phyloP scores from a whole-genome alignment of 139 green algal genomes.

The Mesostigma viride region DNA sequence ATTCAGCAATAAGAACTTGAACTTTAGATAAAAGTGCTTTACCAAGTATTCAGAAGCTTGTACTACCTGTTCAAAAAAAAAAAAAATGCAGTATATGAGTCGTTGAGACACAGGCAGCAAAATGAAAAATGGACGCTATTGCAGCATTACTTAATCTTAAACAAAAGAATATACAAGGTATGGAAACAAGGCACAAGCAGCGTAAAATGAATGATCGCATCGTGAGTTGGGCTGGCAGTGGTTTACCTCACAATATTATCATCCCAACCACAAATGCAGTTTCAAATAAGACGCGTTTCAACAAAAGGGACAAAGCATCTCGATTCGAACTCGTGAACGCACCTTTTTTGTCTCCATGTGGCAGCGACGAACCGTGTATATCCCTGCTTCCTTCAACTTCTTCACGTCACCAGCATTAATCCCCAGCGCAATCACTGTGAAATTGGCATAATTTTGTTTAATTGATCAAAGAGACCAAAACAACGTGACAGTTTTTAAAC shows the following conservation, averaged over 20 bases:
- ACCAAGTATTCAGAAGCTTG: not conserved
- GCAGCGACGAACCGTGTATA: slow-evolving; percentile 59
- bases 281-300: not conserved
- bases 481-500: not conserved
- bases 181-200: too few species aligned
- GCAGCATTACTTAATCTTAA: not conserved
- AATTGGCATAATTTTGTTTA: slow-evolving; percentile 3
- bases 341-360: slow-evolving; percentile 73
- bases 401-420: slow-evolving; percentile 56
- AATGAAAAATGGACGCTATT: too few species aligned
- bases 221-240: too few species aligned
- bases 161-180: slow-evolving; percentile 1
- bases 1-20: not conserved
- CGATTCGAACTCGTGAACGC: not conserved
- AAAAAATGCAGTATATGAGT: too few species aligned
- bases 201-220: too few species aligned
- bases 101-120: too few species aligned
- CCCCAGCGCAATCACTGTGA: slow-evolving; percentile 19
- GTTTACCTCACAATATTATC: too few species aligned
- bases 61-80: slow-evolving; percentile 5
- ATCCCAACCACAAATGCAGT: slow-evolving; percentile 5
- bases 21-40: not conserved
- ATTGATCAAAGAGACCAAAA: not conserved
- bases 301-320: not conserved
- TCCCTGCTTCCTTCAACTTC: slow-evolving; percentile 76